Conservation (phyloP, 495 filamentous ascomycete species). For the Podospora pseudoanserina region DNA sequence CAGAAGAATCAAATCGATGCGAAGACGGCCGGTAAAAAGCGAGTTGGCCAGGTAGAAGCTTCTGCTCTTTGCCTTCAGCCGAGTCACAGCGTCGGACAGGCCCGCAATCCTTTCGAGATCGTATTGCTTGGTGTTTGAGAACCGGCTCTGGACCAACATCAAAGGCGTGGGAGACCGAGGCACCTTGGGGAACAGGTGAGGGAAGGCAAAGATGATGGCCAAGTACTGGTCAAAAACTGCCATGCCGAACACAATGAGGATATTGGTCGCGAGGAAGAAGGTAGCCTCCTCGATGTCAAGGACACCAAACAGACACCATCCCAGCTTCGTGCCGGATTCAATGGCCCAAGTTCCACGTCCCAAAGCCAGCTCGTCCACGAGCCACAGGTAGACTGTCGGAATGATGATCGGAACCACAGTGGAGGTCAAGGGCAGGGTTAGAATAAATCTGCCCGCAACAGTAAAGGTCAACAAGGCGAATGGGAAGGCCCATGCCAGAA, state of each 20-base stretch:
- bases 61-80: slow-evolving; percentile 56
- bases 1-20: slow-evolving; percentile 62
- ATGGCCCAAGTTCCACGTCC: slow-evolving; percentile 64
- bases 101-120: slow-evolving; percentile 51
- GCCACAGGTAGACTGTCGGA: slow-evolving; percentile 65
- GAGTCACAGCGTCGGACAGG: slow-evolving; percentile 50
- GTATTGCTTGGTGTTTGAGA: slow-evolving; percentile 42
- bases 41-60: slow-evolving; percentile 67
- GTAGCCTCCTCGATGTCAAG: slow-evolving; percentile 65
- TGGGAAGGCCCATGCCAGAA: slow-evolving; percentile 62
- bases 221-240: slow-evolving; percentile 60
- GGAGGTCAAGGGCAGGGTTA: slow-evolving; percentile 50
- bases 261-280: slow-evolving; percentile 66
- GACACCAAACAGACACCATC: slow-evolving; percentile 53
- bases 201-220: slow-evolving; percentile 55
- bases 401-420: slow-evolving; percentile 53
- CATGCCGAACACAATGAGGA: slow-evolving; percentile 61
- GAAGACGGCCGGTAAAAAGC: slow-evolving; percentile 58
- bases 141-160: slow-evolving; percentile 44
- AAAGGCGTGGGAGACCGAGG: slow-evolving; percentile 42
- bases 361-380: slow-evolving; percentile 61
- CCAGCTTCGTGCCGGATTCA: slow-evolving; percentile 57
- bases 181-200: slow-evolving; percentile 42
- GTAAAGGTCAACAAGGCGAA: slow-evolving; percentile 61
- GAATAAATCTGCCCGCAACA: slow-evolving; percentile 55